Evolutionary conservation across 164 flowering plant genomes (phyloP).

Genomic region (Magnolia changhungtana): DNA sequence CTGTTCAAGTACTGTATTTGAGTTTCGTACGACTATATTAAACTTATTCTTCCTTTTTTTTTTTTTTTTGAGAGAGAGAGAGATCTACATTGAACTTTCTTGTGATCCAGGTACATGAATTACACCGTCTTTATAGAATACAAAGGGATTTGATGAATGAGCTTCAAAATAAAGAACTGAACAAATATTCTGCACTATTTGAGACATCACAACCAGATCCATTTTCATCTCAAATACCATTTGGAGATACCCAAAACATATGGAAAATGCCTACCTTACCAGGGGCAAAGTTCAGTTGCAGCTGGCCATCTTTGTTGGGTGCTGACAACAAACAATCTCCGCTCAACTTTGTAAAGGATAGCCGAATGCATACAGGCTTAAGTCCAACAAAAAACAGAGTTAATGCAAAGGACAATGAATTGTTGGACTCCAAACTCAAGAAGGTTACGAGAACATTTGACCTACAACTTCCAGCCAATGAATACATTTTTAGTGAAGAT

Average conservation of each 20-base stretch:
- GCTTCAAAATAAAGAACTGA: constrained; percentile 44
- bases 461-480: constrained; percentile 87
- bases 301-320: constrained; percentile 43
- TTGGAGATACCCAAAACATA: constrained; percentile 38
- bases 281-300: constrained; percentile 30
- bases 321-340: constrained; percentile 42
- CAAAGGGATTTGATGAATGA: constrained; percentile 89
- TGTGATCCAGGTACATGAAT: constrained; percentile 75
- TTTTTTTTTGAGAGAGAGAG: too few species aligned
- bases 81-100: neutral
- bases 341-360: constrained; percentile 41
- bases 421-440: constrained; percentile 50
- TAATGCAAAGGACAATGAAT: constrained; percentile 38
- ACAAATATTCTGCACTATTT: constrained; percentile 28
- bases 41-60: too few species aligned
- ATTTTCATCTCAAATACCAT: constrained; percentile 46
- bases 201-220: constrained; percentile 49
- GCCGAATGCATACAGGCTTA: constrained; percentile 26
- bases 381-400: constrained; percentile 39
- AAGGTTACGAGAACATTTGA: constrained; percentile 65
- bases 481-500: constrained; percentile 66
- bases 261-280: constrained; percentile 45
- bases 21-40: neutral
- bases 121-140: constrained; percentile 79
- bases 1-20: too few species aligned